Conservation (phyloP, 495 filamentous ascomycete species). For the Lasiosphaeris hirsuta region DNA sequence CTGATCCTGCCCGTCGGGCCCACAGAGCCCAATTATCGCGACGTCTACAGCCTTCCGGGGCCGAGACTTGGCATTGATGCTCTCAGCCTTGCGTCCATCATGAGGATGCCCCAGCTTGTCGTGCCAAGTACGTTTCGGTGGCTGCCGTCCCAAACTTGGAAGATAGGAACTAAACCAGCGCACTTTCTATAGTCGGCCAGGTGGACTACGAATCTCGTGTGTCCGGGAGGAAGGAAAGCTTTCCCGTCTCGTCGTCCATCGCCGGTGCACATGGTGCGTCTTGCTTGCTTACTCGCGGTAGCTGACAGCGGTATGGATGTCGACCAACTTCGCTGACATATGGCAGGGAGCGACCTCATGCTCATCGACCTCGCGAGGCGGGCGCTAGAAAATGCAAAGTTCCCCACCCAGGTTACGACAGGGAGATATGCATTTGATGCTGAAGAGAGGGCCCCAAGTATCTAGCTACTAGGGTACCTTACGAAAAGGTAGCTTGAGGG, state of each 20-base stretch:
- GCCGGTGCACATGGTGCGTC: constrained; percentile 1
- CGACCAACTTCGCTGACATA: no score
- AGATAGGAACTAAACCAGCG: background rate
- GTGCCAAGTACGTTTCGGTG: constrained; percentile 4
- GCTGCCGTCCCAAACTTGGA: background rate
- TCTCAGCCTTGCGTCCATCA: background rate
- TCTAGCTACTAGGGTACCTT: no score
- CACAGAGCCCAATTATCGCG: background rate
- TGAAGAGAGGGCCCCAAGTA: background rate
- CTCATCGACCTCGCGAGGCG: background rate
- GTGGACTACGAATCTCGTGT: background rate
- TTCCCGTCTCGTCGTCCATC: constrained; percentile 1
- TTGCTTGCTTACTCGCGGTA: background rate
- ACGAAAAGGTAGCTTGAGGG: no score
- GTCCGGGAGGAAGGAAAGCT: background rate
- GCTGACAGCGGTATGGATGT: no score
- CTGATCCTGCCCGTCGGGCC: constrained; percentile 5
- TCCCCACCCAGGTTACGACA: background rate
- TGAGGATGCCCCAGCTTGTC: constrained; percentile 6
- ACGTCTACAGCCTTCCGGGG: background rate
- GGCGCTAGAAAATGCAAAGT: background rate
- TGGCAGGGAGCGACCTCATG: constrained; percentile 1
- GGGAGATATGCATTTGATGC: constrained; percentile 2
- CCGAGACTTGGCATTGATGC: background rate
- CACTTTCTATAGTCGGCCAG: background rate